These are phyloP conservation scores for Rosellinia necatrix DNA, from an alignment of 2,329 filamentous ascomycete genomes.

Conservation along the genomic window DNA sequence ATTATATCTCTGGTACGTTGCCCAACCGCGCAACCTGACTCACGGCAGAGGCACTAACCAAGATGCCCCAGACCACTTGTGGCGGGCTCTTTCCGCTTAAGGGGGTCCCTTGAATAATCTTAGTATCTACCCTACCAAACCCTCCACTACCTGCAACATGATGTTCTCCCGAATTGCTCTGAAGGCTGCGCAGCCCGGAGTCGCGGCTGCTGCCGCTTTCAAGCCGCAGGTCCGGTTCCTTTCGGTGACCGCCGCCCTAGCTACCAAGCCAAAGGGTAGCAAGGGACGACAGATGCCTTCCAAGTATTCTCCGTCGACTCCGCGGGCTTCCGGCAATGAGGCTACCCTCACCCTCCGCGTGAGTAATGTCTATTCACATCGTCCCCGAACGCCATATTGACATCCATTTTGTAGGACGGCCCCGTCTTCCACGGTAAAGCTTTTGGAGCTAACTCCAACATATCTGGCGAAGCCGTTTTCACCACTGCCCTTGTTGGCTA, in stretches of 20 bases:
- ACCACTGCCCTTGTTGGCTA: constrained; percentile 98
- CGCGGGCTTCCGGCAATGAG: constrained; percentile 71
- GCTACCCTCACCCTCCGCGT: constrained; percentile 95
- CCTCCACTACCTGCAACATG: constrained; percentile 36
- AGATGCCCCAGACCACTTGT: constrained; percentile 53
- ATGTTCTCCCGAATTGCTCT: constrained; percentile 66
- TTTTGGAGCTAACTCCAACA: constrained; percentile 94
- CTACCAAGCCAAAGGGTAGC: constrained; percentile 63
- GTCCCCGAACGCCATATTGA: constrained; percentile 36
- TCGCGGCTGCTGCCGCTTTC: constrained; percentile 49
- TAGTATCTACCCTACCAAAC: constrained; percentile 28
- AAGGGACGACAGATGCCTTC: constrained; percentile 71
- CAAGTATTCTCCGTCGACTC: constrained; percentile 60
- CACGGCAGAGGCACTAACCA: constrained; percentile 49
- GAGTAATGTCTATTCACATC: constrained; percentile 42
- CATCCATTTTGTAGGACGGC: constrained; percentile 66
- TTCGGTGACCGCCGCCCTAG: constrained; percentile 45
- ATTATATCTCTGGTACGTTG: constrained; percentile 75
- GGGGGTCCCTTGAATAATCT: constrained; percentile 43
- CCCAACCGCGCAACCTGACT: constrained; percentile 43
- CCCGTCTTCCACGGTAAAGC: constrained; percentile 96
- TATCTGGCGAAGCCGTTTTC: constrained; percentile 98
- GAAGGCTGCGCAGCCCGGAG: constrained; percentile 58
- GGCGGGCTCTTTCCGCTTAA: constrained; percentile 56
- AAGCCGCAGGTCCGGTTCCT: constrained; percentile 45